phyloP scores from a whole-genome alignment of 1,284 basidiomycete genomes.

The Heliocybe sulcata region DNA sequence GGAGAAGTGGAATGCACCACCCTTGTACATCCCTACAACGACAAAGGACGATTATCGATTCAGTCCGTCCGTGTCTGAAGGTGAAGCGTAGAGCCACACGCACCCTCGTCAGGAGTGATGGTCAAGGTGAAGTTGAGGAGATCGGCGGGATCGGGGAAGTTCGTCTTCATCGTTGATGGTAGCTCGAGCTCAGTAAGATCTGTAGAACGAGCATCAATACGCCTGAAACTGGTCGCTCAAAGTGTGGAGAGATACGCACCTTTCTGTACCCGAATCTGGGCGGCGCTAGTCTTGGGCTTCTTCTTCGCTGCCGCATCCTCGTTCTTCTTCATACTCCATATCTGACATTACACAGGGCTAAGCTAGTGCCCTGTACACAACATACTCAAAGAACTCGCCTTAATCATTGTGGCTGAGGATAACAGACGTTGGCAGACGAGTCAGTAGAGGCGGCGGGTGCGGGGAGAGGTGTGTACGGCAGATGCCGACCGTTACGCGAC shows the following conservation, averaged over 20 bases:
- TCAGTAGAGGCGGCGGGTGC: slow-evolving; percentile 1
- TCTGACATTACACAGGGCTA: slow-evolving; percentile 38
- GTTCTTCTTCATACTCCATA: slow-evolving; percentile 97
- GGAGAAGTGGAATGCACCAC: slow-evolving; percentile 89
- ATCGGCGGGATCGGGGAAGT: slow-evolving; percentile 88
- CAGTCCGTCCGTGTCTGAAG: slow-evolving; percentile 7
- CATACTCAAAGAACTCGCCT: slow-evolving; percentile 28
- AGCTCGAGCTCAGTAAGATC: slow-evolving; percentile 97
- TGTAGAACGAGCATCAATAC: slow-evolving; percentile 23
- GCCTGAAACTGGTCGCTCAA: not conserved
- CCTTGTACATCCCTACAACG: slow-evolving; percentile 92
- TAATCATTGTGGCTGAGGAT: slow-evolving; percentile 40
- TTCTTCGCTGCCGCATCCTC: slow-evolving; percentile 92
- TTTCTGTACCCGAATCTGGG: slow-evolving; percentile 98
- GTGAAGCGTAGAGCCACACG: slow-evolving; percentile 12
- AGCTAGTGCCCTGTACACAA: not conserved
- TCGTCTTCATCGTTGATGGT: slow-evolving; percentile 92
- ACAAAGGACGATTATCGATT: not conserved
- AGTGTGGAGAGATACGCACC: slow-evolving; percentile 42
- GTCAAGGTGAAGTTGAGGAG: slow-evolving; percentile 94
- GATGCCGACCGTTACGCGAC: not conserved
- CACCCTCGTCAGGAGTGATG: slow-evolving; percentile 96
- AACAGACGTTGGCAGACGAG: slow-evolving; percentile 18
- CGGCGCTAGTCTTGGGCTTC: slow-evolving; percentile 95
- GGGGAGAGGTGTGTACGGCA: not conserved